Base-by-base conservation (phyloP, 2,329 filamentous ascomycete species). In the Verticillium longisporum region DNA sequence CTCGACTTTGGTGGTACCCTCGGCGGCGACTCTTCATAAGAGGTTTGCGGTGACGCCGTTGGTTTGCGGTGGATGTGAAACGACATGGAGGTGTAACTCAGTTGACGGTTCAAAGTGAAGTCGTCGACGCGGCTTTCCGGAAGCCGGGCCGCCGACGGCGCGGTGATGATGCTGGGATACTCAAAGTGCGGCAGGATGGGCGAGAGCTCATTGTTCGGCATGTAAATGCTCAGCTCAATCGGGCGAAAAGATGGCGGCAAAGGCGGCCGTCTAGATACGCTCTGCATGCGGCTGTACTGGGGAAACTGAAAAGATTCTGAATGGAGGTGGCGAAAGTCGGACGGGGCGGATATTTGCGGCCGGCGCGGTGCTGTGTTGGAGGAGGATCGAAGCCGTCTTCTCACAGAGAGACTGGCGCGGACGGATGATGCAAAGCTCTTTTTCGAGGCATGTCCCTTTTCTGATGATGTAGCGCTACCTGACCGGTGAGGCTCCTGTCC, bases 311-410 rank as follows among this genome's bases (percentile, higher is more conserved):
- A 75, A n/a, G 78, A 73, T 56, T 75, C 77, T 18, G 80, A 81
- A 60, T 81, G 74, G 57, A 88, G 66, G 73, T 88, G 85, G 56
- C 80, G 81, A 67, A 88, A 88, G 70, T 88, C 77, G 56, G 80
- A 80, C 3, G 85, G 85, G 21, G 77, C 77, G 53, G 84, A 86
- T 67, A 88, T 88, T 62, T 77, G 76, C 69, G 81, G 80, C 71
- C 81, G 77, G 72, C 79, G 82, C 68, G 79, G 74, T 54, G 77
- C 73, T 59, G 75, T 73, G 62, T 77, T 74, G 21, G 57, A 59
- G 45, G 57, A 32, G 62, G 80, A 76, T 66, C 77, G 74, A 67
- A 80, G 73, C 60, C 76, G 74, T 68, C 74, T 80, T 71, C 76
- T 81, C 67, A 74, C 72, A 58, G 79, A 78, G 68, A 79, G 78